Conservation (phyloP, 495 filamentous ascomycete species). For the Talaromyces ruber region DNA sequence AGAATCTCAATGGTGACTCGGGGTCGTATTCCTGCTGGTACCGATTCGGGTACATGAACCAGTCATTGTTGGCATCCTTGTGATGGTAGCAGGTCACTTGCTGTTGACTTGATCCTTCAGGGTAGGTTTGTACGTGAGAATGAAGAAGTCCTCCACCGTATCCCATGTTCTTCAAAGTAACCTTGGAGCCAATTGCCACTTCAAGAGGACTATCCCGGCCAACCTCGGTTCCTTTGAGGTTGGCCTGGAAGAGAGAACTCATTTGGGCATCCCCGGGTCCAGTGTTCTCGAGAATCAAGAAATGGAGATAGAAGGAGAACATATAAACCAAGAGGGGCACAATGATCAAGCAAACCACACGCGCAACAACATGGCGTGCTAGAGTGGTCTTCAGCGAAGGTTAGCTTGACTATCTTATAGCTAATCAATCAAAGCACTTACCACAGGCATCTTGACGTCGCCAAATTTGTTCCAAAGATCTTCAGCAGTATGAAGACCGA, state of each 20-base stretch:
- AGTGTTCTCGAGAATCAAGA: constrained; percentile 84
- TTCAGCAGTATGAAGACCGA: constrained; percentile 92
- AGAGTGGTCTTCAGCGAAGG: constrained; percentile 46
- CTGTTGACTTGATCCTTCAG: constrained; percentile 89
- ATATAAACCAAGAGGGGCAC: constrained; percentile 85
- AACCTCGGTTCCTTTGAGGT: constrained; percentile 86
- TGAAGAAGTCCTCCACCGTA: constrained; percentile 97
- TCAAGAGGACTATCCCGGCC: constrained; percentile 90
- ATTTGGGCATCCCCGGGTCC: constrained; percentile 97
- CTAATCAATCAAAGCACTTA: constrained; percentile 21
- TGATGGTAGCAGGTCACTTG: constrained; percentile 99
- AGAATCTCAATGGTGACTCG: constrained; percentile 58
- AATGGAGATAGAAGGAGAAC: constrained; percentile 90
- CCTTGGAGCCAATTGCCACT: constrained; percentile 78
- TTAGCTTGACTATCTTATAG: neutral
- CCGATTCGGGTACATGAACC: constrained; percentile 96
- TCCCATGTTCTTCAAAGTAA: constrained; percentile 97
- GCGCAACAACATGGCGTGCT: constrained; percentile 67
- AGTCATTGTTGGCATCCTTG: constrained; percentile 99
- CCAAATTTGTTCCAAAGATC: constrained; percentile 99
- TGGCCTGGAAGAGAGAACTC: constrained; percentile 98
- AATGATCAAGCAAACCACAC: constrained; percentile 79
- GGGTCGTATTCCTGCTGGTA: constrained; percentile 54
- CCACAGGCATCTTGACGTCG: constrained; percentile 80
- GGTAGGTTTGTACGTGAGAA: constrained; percentile 93